Evolutionary conservation across 371 early-diverging fungal genomes (phyloP), one percentile per base, ranked within the genome.

Genomic region (Apophysomyces trapeziformis): DNA sequence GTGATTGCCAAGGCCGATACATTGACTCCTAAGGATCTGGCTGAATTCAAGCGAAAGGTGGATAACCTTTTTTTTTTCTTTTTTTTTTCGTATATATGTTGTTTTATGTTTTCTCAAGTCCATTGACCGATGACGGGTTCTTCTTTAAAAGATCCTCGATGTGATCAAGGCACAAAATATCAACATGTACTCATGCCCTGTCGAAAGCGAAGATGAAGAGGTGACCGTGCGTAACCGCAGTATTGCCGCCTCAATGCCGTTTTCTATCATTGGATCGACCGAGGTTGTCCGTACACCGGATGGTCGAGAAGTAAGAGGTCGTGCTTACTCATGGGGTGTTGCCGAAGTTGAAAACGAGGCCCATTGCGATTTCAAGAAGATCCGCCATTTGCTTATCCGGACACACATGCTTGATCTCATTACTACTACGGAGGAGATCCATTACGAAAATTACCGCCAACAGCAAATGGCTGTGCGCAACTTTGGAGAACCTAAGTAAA

Each of bases 331-430:
- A 2, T 98, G 98, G 97, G 98, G 98, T 66, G 90, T 93, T 43
- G 92, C 94, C 8, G 94, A 95, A 75, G 94, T 96, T 18, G 96
- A 97, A 68, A 93, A 94, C 66, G 95, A 96, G 66, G 81, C 80
- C 35, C 91, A 93, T 68, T 94, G 93, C 73, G 98, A 98, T 74
- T 96, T 96, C 74, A 90, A 88, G 67, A 95, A 95, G 77, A 87
- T 99, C 46, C 91, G 98, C 65, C 90, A 91, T 76, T 78, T 98
- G 61, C 85, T 98, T 57, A 92, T 98, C 74, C 87, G 95, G 64
- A 90, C 93, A 37, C 96, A 98, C 79, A 95, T 98, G 95, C 85
- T 94, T 62, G 96, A 96, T 72, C 85, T 98, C 50, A 92, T 96
- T 69, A 73, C 84, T 32, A 89, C 92, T 14, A 96, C 98, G 16